Conservation (phyloP, 495 filamentous ascomycete species). For the Eremomyces bilateralis region DNA sequence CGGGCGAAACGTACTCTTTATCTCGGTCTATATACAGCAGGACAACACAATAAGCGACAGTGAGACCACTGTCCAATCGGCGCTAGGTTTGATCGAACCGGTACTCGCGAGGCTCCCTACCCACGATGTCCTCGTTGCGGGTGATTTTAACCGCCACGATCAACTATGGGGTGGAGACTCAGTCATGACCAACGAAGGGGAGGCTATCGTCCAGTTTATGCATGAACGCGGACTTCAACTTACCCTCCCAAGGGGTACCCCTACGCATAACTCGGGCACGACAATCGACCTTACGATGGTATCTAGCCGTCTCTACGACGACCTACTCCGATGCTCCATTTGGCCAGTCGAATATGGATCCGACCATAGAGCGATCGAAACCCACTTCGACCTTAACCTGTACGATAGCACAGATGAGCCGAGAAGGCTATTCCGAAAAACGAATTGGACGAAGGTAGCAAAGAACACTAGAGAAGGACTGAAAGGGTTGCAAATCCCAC, state of each 20-base stretch:
- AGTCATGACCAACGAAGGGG: neutral
- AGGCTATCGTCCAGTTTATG: neutral
- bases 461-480: neutral
- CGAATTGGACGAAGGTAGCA: neutral
- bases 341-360: neutral
- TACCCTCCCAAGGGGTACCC: neutral
- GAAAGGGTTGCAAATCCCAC: neutral
- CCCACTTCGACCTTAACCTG: neutral
- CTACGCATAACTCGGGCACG: neutral
- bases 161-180: neutral
- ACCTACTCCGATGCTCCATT: neutral
- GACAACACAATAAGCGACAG: neutral
- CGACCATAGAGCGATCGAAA: neutral
- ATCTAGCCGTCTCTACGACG: neutral
- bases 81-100: neutral
- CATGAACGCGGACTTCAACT: neutral
- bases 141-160: too few relatives aligned
- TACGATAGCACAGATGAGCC: neutral
- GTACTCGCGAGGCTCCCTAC: neutral
- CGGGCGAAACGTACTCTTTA: neutral
- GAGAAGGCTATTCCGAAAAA: too few relatives aligned
- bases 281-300: neutral
- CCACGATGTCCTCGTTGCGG: neutral
- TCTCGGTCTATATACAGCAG: neutral
- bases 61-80: neutral